These are phyloP conservation scores for Chytriomyces sp. DNA, from an alignment of 192 early-diverging fungal genomes.

Conservation along the genomic window DNA sequence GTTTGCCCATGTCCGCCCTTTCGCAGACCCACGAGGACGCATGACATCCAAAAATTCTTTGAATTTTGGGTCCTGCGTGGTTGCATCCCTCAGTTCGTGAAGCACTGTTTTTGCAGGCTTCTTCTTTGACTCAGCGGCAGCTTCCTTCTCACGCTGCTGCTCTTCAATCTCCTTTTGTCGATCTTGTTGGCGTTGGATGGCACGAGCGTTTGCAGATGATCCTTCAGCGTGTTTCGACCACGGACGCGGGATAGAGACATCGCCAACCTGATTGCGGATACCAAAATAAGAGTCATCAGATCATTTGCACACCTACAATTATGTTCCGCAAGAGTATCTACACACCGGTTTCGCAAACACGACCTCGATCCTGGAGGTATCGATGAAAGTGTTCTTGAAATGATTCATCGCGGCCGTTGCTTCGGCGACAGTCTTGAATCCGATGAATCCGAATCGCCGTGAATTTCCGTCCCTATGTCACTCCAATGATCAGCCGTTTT, in stretches of 20 bases:
- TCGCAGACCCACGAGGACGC: conserved; percentile 70
- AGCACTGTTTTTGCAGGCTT: conserved; percentile 21
- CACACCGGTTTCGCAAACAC: conserved; percentile 83
- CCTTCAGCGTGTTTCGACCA: conserved; percentile 91
- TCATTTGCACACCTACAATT: neutral
- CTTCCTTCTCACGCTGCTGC: conserved; percentile 26
- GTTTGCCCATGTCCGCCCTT: conserved; percentile 87
- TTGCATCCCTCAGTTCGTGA: conserved; percentile 21
- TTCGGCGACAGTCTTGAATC: conserved; percentile 86
- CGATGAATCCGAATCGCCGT: conserved; percentile 91
- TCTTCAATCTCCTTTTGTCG: conserved; percentile 34
- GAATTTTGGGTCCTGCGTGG: conserved; percentile 76
- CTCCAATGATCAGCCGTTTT: neutral
- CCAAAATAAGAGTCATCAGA: neutral
- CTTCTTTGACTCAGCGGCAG: neutral
- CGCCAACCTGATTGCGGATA: conserved; percentile 62
- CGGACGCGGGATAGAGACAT: conserved; percentile 78
- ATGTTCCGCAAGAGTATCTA: neutral
- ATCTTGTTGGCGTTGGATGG: conserved; percentile 38
- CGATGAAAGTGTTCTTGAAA: conserved; percentile 91
- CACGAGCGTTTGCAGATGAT: conserved; percentile 73
- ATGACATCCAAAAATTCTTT: conserved; percentile 88
- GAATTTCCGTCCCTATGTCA: conserved; percentile 71
- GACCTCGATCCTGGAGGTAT: conserved; percentile 87
- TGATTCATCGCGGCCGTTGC: conserved; percentile 79